Evolutionary conservation across 1,139 yeast species (phyloP).

Genomic region (Candida neerlandica): DNA sequence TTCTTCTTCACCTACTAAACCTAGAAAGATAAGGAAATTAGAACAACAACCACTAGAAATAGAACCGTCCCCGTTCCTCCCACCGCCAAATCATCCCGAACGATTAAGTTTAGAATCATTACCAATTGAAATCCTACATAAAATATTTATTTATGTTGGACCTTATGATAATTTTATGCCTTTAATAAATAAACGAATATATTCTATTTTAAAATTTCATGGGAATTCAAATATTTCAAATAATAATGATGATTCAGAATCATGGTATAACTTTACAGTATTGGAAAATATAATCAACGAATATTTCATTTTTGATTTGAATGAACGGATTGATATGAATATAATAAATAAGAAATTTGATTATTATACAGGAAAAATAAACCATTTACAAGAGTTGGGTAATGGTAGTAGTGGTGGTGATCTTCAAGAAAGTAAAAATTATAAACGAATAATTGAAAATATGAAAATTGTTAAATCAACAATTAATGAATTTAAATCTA

Average conservation of each 20-base stretch:
- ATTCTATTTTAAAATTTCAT: slow-evolving; percentile 23
- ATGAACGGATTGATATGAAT: slow-evolving; percentile 17
- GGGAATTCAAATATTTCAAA: slow-evolving; percentile 11
- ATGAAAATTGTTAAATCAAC: slow-evolving; percentile 1
- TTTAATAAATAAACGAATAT: slow-evolving; percentile 26
- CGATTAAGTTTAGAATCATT: slow-evolving; percentile 15
- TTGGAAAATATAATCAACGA: slow-evolving; percentile 18
- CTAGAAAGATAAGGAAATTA: slow-evolving; percentile 11
- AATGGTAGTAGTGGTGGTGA: not conserved
- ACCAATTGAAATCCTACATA: slow-evolving; percentile 35
- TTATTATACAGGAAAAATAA: slow-evolving; percentile 10
- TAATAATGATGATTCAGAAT: too few relatives aligned
- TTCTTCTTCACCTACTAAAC: slow-evolving; percentile 1
- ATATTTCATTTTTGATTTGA: slow-evolving; percentile 25
- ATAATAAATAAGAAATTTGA: slow-evolving; percentile 12
- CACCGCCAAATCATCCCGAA: not conserved
- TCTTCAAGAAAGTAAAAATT: not conserved
- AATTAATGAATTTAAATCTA: not conserved
- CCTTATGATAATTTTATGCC: slow-evolving; percentile 27
- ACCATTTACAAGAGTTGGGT: not conserved
- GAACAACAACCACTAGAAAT: slow-evolving; percentile 1
- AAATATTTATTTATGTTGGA: slow-evolving; percentile 34
- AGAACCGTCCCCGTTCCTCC: not conserved
- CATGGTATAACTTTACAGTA: slow-evolving; percentile 20
- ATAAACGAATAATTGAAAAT: slow-evolving; percentile 5